Conservation (phyloP, 257 asterid genomes). For the Rhazya stricta region DNA sequence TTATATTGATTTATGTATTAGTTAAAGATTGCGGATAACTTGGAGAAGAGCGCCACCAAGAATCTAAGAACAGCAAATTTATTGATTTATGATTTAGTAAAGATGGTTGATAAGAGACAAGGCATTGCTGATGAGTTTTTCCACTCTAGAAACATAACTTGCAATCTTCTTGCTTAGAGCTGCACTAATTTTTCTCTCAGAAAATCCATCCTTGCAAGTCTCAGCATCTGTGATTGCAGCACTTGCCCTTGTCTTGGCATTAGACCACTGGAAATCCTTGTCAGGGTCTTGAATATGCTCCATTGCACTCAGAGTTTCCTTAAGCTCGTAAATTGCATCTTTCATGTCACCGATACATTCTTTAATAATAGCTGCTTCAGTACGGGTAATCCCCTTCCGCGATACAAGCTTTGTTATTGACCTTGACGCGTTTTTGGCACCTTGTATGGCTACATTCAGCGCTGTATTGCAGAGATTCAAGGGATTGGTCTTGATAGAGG, state of each 20-base stretch:
- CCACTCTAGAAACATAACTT: conserved; percentile 23
- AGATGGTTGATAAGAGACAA: conserved; percentile 62
- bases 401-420: conserved; percentile 22
- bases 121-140: conserved; percentile 48
- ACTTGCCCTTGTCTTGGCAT: conserved; percentile 70
- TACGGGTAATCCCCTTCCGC: conserved; percentile 25
- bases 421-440: conserved; percentile 32
- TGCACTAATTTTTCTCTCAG: conserved; percentile 25
- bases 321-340: conserved; percentile 58
- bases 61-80: background rate
- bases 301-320: conserved; percentile 45
- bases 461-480: conserved; percentile 50
- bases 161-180: conserved; percentile 34
- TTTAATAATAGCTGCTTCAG: conserved; percentile 38
- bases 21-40: too few species aligned
- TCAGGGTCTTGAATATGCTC: conserved; percentile 32
- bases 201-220: conserved; percentile 53
- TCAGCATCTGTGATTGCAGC: conserved; percentile 73
- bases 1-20: too few species aligned
- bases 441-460: conserved; percentile 39
- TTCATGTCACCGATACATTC: conserved; percentile 59
- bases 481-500: conserved; percentile 34
- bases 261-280: conserved; percentile 47
- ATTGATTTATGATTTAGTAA: conserved; percentile 3
- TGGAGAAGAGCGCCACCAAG: too few species aligned